Conservation (phyloP, 768 basidiomycete genomes). For the Xerocomellus chrysenteron region DNA sequence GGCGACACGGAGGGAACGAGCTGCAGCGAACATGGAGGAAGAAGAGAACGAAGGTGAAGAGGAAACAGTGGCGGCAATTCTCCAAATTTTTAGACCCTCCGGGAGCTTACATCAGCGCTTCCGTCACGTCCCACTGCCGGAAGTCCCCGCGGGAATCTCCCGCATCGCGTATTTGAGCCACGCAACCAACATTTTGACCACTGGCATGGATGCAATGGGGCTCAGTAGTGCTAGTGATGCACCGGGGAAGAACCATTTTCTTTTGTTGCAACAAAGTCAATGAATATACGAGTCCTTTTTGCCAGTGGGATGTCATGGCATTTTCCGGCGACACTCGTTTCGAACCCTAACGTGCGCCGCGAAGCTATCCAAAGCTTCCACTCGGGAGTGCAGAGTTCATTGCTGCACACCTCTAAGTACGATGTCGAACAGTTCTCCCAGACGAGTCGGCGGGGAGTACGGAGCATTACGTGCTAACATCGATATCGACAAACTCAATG, state of each 20-base stretch:
- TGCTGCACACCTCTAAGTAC: background rate
- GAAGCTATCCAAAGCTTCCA: too few relatives aligned
- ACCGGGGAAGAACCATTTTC: background rate
- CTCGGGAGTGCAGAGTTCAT: too few relatives aligned
- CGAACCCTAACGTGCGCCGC: too few relatives aligned
- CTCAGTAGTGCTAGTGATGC: background rate
- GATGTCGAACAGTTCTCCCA: slow-evolving; percentile 28
- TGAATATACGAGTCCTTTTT: background rate
- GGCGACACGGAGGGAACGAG: slow-evolving; percentile 61
- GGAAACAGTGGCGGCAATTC: slow-evolving; percentile 33
- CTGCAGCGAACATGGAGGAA: slow-evolving; percentile 71
- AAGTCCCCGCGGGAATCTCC: slow-evolving; percentile 15
- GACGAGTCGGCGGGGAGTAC: slow-evolving; percentile 71
- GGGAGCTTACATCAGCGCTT: slow-evolving; percentile 29
- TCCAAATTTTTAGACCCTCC: slow-evolving; percentile 45
- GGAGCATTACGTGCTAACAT: slow-evolving; percentile 72
- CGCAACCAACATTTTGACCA: background rate
- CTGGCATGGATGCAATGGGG: background rate
- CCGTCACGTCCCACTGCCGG: slow-evolving; percentile 2
- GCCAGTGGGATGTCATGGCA: too few relatives aligned
- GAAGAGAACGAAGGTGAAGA: slow-evolving; percentile 34
- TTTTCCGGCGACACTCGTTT: background rate
- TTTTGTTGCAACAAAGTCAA: background rate
- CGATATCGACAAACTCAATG: slow-evolving; percentile 60
- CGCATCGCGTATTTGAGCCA: background rate